Percentiles rank a stretch among this genome's conserved stretches.
Conservation (phyloP, 2,329 filamentous ascomycete genomes). For the Epichloe bromicola region DNA sequence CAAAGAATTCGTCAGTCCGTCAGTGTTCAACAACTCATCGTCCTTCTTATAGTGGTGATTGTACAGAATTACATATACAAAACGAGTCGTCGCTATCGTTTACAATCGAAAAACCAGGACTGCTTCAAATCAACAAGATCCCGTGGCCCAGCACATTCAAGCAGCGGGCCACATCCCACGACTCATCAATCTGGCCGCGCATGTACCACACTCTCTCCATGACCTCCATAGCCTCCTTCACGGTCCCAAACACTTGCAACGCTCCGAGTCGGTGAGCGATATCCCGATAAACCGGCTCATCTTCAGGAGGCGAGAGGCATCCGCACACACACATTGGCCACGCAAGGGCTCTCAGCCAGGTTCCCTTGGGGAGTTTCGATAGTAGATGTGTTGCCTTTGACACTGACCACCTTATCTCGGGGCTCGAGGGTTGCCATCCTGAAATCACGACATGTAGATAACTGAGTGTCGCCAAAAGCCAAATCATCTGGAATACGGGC, state of each 20-base stretch:
- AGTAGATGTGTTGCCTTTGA: conserved; percentile 22
- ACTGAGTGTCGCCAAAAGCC: conserved; percentile 33
- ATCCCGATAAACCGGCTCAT: conserved; percentile 29
- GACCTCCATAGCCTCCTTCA: conserved; percentile 28
- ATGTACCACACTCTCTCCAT: conserved; percentile 34
- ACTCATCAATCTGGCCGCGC: conserved; percentile 25
- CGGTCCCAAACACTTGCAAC: conserved; percentile 31
- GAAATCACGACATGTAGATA: conserved; percentile 36
- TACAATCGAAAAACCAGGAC: too few species aligned
- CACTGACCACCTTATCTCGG: conserved; percentile 25
- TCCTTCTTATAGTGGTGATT: too few species aligned
- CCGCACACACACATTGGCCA: conserved; percentile 31
- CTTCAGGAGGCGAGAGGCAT: conserved; percentile 24
- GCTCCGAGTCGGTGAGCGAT: conserved; percentile 28
- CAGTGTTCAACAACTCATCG: too few species aligned
- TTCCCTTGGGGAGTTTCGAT: conserved; percentile 15
- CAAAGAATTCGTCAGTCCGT: background rate
- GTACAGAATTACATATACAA: background rate
- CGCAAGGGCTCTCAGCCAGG: conserved; percentile 22
- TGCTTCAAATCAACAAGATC: conserved; percentile 24
- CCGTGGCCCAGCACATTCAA: conserved; percentile 27
- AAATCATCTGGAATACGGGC: conserved; percentile 25
- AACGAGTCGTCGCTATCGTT: background rate
- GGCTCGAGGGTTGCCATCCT: conserved; percentile 35
- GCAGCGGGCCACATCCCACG: conserved; percentile 31